Conservation (phyloP, 495 filamentous ascomycete species). For the Entonaema liquescens region DNA sequence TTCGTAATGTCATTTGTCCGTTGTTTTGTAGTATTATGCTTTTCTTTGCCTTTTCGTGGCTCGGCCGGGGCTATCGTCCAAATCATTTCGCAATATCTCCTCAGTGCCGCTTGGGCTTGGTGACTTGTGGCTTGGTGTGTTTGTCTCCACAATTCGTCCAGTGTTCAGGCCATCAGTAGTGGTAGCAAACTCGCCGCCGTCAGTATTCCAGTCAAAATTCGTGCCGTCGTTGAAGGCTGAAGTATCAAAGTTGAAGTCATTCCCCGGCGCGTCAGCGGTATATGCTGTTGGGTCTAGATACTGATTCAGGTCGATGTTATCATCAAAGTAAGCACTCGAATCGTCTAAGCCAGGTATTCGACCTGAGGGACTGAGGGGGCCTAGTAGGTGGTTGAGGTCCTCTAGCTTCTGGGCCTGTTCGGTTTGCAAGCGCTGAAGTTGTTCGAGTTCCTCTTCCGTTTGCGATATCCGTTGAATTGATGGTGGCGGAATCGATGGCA, state of each 20-base stretch:
- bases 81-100: conserved; percentile 52
- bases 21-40: conserved; percentile 21
- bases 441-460: conserved; percentile 76
- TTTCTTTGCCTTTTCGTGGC: conserved; percentile 53
- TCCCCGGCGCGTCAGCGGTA: conserved; percentile 45
- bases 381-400: conserved; percentile 72
- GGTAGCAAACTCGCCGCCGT: conserved; percentile 28
- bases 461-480: conserved; percentile 68
- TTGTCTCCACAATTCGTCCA: conserved; percentile 46
- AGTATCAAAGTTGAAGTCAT: conserved; percentile 53
- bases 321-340: conserved; percentile 57
- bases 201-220: conserved; percentile 41
- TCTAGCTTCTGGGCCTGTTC: conserved; percentile 77
- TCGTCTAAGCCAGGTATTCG: conserved; percentile 76
- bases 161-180: conserved; percentile 38
- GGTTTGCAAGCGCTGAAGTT: conserved; percentile 73
- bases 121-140: conserved; percentile 46
- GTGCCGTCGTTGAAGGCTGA: conserved; percentile 30
- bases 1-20: background rate
- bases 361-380: conserved; percentile 81
- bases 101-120: conserved; percentile 58
- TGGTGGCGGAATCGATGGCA: conserved; percentile 65
- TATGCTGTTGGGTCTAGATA: conserved; percentile 73
- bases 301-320: conserved; percentile 70
- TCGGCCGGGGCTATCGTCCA: conserved; percentile 50